Percentiles rank a stretch among this genome's conserved stretches.
Conservation (phyloP, 2,329 filamentous ascomycete genomes). For the Conoideocrella luteorostrata region DNA sequence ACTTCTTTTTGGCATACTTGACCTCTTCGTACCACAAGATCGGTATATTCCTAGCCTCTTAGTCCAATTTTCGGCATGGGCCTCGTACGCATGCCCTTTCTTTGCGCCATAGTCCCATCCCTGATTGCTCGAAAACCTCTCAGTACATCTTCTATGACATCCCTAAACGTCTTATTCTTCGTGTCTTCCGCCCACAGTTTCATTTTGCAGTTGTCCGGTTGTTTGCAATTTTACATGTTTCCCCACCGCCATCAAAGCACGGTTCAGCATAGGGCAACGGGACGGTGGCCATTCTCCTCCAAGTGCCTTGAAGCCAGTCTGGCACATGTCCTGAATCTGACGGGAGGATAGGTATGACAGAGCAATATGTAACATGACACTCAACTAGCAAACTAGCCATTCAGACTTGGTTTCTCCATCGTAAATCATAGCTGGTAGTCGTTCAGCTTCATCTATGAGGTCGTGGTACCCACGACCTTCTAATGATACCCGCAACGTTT, state of each 20-base stretch:
- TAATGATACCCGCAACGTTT: neutral
- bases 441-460: neutral
- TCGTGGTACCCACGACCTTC: neutral
- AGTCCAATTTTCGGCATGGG: neutral
- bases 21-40: neutral
- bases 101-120: neutral
- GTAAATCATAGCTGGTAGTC: neutral
- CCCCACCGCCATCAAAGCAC: neutral
- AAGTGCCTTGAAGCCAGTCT: neutral
- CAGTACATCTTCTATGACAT: neutral
- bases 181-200: neutral
- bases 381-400: neutral
- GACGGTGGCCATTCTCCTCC: neutral
- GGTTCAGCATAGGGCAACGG: neutral
- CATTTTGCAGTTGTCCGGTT: neutral
- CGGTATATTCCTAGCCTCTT: neutral
- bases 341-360: neutral
- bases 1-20: neutral
- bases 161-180: neutral
- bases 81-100: neutral
- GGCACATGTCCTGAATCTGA: neutral
- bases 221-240: neutral
- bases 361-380: neutral
- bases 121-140: neutral
- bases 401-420: neutral